A percentile compares a stretch with the other conserved stretches of the same genome.
Evolutionary conservation across 176 grass and related monocot species (phyloP).

Genomic region (Ensete ventricosum): DNA sequence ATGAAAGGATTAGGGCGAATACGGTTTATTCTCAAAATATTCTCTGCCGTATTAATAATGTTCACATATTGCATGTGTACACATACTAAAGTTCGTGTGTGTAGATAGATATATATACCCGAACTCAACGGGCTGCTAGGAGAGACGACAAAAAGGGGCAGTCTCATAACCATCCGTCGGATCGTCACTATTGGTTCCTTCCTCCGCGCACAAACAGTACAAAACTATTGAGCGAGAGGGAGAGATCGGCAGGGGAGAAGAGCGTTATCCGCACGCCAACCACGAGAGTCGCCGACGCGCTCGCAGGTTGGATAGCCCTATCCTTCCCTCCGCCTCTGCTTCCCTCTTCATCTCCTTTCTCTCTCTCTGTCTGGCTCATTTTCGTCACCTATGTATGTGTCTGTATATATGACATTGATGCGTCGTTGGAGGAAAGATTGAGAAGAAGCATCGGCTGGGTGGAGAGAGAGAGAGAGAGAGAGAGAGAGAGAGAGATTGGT

Average conservation of each 20-base stretch:
- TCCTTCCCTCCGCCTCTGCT: conserved; percentile 4
- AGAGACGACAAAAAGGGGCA: too few species aligned
- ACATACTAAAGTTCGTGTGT: too few species aligned
- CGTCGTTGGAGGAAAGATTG: neutral
- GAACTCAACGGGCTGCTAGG: too few species aligned
- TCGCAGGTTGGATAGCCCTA: neutral
- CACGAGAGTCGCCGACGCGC: conserved; percentile 2
- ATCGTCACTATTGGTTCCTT: neutral
- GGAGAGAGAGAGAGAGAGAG: neutral
- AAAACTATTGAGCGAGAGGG: neutral
- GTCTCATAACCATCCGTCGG: too few species aligned
- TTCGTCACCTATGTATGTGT: neutral
- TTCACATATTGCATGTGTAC: too few species aligned
- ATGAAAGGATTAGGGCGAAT: too few species aligned
- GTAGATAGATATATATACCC: too few species aligned
- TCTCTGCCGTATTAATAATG: too few species aligned
- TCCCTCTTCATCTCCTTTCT: neutral
- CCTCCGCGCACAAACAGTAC: neutral
- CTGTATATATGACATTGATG: neutral
- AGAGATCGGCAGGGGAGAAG: neutral
- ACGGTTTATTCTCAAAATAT: too few species aligned
- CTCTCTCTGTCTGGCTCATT: neutral
- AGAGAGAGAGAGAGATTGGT: neutral
- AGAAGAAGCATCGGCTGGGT: neutral
- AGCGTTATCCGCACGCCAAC: neutral